Evolutionary conservation across 257 asterid species (phyloP).

Genomic region (Lantana camara): DNA sequence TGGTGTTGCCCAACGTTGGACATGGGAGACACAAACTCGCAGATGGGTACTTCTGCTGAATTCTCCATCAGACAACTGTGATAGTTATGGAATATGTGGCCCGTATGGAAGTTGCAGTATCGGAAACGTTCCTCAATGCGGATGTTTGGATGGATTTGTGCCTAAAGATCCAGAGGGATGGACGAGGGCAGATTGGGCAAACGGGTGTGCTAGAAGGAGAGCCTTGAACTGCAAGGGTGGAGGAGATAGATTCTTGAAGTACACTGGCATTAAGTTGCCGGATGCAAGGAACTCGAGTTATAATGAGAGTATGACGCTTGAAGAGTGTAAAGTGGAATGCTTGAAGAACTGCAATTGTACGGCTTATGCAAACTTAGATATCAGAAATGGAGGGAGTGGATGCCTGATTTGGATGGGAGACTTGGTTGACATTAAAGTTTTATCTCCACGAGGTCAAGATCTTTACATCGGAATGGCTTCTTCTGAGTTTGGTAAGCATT

Average conservation of each 20-base stretch:
- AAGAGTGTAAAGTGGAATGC: constrained; percentile 42
- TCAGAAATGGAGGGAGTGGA: constrained; percentile 33
- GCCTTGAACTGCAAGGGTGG: constrained; percentile 26
- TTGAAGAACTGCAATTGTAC: constrained; percentile 42
- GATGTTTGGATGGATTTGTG: constrained; percentile 41
- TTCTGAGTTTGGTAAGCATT: constrained; percentile 32
- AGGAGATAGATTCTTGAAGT: constrained; percentile 32
- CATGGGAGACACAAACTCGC: constrained; percentile 28
- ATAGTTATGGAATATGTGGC: constrained; percentile 43
- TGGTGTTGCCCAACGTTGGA: constrained; percentile 29
- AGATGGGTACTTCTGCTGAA: constrained; percentile 31
- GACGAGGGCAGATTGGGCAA: constrained; percentile 27
- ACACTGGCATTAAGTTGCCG: constrained; percentile 37
- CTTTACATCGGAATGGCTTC: constrained; percentile 40
- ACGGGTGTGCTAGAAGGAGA: constrained; percentile 34
- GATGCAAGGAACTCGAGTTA: constrained; percentile 30
- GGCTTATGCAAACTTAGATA: constrained; percentile 41
- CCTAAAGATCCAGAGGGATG: constrained; percentile 25
- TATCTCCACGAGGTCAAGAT: constrained; percentile 20
- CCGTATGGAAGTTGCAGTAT: constrained; percentile 36
- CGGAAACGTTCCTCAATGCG: constrained; percentile 32
- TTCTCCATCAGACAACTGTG: constrained; percentile 39
- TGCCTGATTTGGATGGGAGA: constrained; percentile 48
- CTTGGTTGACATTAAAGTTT: constrained; percentile 39
- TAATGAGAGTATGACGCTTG: constrained; percentile 29